A percentile compares a stretch with the other conserved stretches of the same genome.
Evolutionary conservation across 768 basidiomycete genomes (phyloP).

Genomic region (Phylloporus sp.): DNA sequence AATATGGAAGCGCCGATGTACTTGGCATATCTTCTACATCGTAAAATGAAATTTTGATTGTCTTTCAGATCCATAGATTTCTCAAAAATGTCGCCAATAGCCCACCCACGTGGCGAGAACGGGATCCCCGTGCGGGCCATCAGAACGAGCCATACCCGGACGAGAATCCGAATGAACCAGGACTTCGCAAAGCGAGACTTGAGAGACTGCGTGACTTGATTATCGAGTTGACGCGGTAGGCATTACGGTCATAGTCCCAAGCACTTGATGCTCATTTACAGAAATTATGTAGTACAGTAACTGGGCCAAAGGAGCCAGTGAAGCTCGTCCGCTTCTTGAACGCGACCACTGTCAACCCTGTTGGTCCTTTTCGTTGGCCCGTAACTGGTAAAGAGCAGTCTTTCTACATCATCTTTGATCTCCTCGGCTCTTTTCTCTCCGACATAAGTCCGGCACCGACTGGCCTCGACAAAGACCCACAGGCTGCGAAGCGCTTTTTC

Average conservation of each 20-base stretch:
- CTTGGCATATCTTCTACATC: too few species aligned
- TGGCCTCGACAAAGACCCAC: neutral
- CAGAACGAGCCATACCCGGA: neutral
- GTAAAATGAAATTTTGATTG: neutral
- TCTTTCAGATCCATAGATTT: neutral
- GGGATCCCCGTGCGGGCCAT: neutral
- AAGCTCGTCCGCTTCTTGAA: too few species aligned
- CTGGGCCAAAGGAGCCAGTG: too few species aligned
- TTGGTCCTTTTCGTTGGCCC: neutral
- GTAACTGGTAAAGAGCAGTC: neutral
- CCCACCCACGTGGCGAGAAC: neutral
- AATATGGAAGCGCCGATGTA: too few species aligned
- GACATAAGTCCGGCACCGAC: neutral
- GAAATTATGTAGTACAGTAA: too few species aligned
- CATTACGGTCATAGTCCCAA: neutral
- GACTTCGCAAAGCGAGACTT: too few species aligned
- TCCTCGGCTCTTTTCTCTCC: neutral
- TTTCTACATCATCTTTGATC: neutral
- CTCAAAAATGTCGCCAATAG: neutral
- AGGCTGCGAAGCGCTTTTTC: too few species aligned
- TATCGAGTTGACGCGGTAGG: neutral
- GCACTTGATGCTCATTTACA: neutral
- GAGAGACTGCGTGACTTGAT: neutral
- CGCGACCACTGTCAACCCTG: too few species aligned
- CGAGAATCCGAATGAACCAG: too few species aligned